Evolutionary conservation across 139 green algal species (phyloP), one percentile per base, ranked within the genome.

Genomic region (Edaphochlamys debaryana): DNA sequence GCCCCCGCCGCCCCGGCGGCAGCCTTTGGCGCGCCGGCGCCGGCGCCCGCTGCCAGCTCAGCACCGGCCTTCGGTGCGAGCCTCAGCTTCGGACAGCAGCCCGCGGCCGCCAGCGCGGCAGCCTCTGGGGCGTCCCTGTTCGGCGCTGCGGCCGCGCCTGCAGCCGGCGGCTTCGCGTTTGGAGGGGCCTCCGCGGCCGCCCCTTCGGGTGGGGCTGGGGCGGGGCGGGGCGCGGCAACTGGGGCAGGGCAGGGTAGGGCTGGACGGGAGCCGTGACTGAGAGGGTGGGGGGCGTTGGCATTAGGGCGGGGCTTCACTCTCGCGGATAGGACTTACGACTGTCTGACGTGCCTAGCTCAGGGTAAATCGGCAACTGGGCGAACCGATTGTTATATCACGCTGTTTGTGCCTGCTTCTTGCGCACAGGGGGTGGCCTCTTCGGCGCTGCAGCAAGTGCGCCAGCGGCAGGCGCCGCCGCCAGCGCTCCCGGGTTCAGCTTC

Each of bases 1-100:
- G 79, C 79, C 0, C 42, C 74, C 6, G 9, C 50, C 17, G 56
- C 19, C 23, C 11, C 45, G 45, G 11, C 45, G 13, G 45, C 45
- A 54, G 45, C 45, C 45, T 91, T 86, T 42, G 69, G 69, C 3
- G 73, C 87, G 4, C 38, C 78, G 0, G 79, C 80, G 50, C 27
- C 66, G n/a, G 75, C 37, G 42, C 13, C 60, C 11, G 60, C 30
- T 37, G 30, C 60, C n/a, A n/a, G n/a, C n/a, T n/a, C n/a, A 4
- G 60, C 30, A 38, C 9, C 30, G 38, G 38, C 58, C 9, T 80
- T 69, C n/a, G 45, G 41, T 17, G 41, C 69, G 20, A 50, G 70
- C 17, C n/a, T 66, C 13, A 79, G 48, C 32, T 79, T 79, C 32
- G 72, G 72, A 5, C 20, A 36, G 20, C 17, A 22, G 11, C 34